Evolutionary conservation across 805 yeast genomes (phyloP).

Genomic region (Spencermartinsiella europaea): DNA sequence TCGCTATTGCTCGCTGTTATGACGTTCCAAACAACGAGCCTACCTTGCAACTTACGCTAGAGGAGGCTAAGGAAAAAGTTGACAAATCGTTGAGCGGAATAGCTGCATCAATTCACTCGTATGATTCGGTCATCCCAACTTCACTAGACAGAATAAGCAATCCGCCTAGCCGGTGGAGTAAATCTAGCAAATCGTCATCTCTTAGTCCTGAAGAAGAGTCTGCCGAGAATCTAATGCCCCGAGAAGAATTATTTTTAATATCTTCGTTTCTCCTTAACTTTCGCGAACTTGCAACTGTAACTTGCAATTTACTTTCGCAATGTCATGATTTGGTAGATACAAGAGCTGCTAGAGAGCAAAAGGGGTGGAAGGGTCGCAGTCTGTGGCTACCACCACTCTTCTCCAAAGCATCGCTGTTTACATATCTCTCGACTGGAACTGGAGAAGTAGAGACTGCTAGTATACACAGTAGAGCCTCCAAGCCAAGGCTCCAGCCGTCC

Average conservation of each 20-base stretch:
- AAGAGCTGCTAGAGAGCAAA: conserved; percentile 31
- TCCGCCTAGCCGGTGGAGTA: background rate
- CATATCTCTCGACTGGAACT: conserved; percentile 31
- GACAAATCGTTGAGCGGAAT: conserved; percentile 28
- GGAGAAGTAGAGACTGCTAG: conserved; percentile 17
- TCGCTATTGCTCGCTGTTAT: conserved; percentile 36
- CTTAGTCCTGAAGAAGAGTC: conserved; percentile 13
- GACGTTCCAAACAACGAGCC: conserved; percentile 31
- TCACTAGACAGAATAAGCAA: conserved; percentile 26
- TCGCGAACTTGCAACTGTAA: conserved; percentile 35
- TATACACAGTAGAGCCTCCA: conserved; percentile 4
- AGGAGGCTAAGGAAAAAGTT: background rate
- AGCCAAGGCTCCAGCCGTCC: background rate
- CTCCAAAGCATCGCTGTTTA: conserved; percentile 32
- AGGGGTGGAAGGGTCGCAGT: conserved; percentile 35
- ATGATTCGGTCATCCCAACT: conserved; percentile 34
- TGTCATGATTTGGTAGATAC: conserved; percentile 29
- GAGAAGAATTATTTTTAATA: conserved; percentile 46
- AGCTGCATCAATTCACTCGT: conserved; percentile 31
- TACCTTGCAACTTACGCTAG: background rate
- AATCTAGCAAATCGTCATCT: too few species aligned
- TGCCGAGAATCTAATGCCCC: conserved; percentile 37
- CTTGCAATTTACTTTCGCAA: conserved; percentile 32
- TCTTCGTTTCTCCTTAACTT: conserved; percentile 47
- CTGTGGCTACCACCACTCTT: conserved; percentile 42